Evolutionary conservation across 2,329 filamentous ascomycete genomes (phyloP).

Genomic region (Alternaria novae-zelandiae): DNA sequence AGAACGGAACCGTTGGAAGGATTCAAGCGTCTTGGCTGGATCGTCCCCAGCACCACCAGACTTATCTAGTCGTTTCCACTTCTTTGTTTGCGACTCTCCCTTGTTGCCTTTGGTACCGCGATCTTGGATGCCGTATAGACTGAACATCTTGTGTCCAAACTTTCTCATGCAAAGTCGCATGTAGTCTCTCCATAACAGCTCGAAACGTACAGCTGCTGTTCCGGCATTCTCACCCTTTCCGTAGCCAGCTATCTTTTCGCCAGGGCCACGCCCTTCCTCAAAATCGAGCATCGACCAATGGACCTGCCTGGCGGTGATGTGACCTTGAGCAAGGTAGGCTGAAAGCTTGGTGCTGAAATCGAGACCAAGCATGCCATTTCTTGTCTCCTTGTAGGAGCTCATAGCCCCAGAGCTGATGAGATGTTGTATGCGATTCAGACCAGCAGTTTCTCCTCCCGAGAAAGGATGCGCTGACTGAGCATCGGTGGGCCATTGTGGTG

Average conservation of each 20-base stretch:
- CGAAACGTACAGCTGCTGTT: constrained; percentile 72
- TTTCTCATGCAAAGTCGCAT: constrained; percentile 78
- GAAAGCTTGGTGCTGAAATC: constrained; percentile 81
- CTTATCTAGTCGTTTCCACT: constrained; percentile 37
- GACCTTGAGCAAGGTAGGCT: constrained; percentile 74
- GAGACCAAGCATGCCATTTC: constrained; percentile 72
- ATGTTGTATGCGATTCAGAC: constrained; percentile 63
- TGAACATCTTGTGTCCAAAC: constrained; percentile 70
- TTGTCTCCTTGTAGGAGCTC: constrained; percentile 70
- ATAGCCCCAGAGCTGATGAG: constrained; percentile 68
- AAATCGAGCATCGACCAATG: constrained; percentile 72
- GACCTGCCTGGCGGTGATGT: constrained; percentile 74
- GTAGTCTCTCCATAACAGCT: constrained; percentile 79
- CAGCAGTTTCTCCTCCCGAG: constrained; percentile 69
- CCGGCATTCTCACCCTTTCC: constrained; percentile 75
- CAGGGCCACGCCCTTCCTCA: constrained; percentile 64
- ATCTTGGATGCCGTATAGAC: constrained; percentile 66
- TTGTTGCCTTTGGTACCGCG: constrained; percentile 16
- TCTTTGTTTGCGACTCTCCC: constrained; percentile 51
- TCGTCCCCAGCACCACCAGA: constrained; percentile 48
- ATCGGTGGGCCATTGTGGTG: constrained; percentile 61
- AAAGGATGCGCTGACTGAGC: constrained; percentile 70
- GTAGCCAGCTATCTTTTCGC: constrained; percentile 57
- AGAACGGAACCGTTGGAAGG: constrained; percentile 64
- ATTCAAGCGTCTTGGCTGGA: constrained; percentile 50